Base-by-base conservation (phyloP, 768 basidiomycete species). In the Boletales sp. region DNA sequence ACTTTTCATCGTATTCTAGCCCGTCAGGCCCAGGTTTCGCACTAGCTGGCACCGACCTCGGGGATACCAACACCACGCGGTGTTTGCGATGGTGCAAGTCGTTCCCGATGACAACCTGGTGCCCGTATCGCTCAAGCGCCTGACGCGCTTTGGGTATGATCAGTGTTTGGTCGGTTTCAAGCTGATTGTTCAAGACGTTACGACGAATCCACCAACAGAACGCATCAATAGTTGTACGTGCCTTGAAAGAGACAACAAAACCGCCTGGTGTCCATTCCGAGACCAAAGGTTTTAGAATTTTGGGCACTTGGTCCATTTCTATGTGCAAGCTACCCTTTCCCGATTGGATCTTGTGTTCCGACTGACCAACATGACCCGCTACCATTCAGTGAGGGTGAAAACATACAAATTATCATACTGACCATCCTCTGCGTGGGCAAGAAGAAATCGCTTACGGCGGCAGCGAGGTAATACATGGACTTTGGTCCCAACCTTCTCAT, bases 241-340 rank as follows among this genome's bases (percentile, higher is more conserved):
- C 95, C 82, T 99, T 99, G 81, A 99, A 99, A 0, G 93, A 95
- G 36, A 99, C 91, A 35, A 97, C 86, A 65, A 84, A 98, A 0
- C 92, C 94, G 40, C 89, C 82, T 8, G 78, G 82, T 2, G 84
- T 87, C 95, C 97, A 99, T 65, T 98, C 92, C 40, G 87, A 84
- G 8, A 97, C 94, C 72, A 99, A 74, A 0, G 93, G 88, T 67
- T 90, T 89, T 40, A 99, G 73, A 32, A 97, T 86, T 70, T 99
- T 99, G 8, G 97, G 97, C 0, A 98, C 94, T 67, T 97, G 94
- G 63, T 99, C 97, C 97, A 98, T 99, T 68, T 98, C 94, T 48
- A 98, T 89, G 40, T 83, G 81, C 21, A 98, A 73, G 56, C 86
- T 94, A 2, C 94, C 95, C 64, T 95, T 94, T 27, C 91, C 90